These are phyloP conservation scores for Aureobasidium subglaciale DNA, from an alignment of 2,329 filamentous ascomycete species.

Conservation along the genomic window DNA sequence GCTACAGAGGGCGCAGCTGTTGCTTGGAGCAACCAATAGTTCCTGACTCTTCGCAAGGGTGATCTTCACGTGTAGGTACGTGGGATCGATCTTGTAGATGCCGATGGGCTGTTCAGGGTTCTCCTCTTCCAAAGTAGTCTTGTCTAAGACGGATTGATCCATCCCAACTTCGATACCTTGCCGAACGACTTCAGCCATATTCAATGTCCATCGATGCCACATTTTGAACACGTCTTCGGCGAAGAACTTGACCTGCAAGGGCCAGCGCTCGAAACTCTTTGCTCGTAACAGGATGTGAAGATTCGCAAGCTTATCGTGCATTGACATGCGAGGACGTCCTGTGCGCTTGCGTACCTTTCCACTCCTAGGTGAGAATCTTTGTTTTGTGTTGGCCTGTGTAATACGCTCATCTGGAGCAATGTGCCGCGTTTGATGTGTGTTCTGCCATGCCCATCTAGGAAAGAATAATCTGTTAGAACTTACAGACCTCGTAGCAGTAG, in stretches of 20 bases:
- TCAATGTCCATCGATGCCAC: slow-evolving; percentile 57
- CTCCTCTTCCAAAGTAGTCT: neutral
- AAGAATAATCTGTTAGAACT: neutral
- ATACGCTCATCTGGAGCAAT: slow-evolving; percentile 61
- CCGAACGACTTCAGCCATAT: slow-evolving; percentile 43
- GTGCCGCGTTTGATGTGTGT: slow-evolving; percentile 73
- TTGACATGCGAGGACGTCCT: slow-evolving; percentile 50
- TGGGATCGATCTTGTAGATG: slow-evolving; percentile 44
- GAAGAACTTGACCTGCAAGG: slow-evolving; percentile 75
- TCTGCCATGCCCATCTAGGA: slow-evolving; percentile 80
- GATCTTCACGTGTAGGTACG: slow-evolving; percentile 44
- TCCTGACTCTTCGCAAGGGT: slow-evolving; percentile 47
- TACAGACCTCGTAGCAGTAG: neutral
- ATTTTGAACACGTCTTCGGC: slow-evolving; percentile 57
- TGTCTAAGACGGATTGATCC: neutral
- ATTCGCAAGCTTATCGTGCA: slow-evolving; percentile 68
- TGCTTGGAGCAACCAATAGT: slow-evolving; percentile 33
- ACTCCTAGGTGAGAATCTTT: slow-evolving; percentile 30
- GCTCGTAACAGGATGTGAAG: slow-evolving; percentile 73
- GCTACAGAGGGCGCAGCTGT: slow-evolving; percentile 46
- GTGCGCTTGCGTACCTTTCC: slow-evolving; percentile 42
- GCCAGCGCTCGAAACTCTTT: slow-evolving; percentile 75
- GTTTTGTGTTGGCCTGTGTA: slow-evolving; percentile 35
- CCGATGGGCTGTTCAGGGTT: slow-evolving; percentile 18
- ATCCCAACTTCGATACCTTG: slow-evolving; percentile 35